Base-by-base conservation (phyloP, 345 rosid genomes). In the Murraya koenigii region DNA sequence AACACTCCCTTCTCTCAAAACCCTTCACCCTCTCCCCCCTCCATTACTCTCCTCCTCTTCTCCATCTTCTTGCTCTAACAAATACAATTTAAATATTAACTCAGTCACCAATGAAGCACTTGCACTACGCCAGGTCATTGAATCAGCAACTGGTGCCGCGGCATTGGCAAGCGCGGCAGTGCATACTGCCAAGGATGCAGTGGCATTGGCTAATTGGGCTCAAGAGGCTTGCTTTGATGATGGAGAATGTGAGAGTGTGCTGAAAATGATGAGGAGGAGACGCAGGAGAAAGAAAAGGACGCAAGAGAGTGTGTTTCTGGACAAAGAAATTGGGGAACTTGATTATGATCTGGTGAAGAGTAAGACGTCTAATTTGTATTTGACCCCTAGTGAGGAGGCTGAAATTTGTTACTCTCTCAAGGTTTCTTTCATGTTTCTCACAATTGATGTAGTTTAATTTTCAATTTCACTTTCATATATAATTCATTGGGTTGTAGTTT, bases 371-470 rank as follows among this genome's bases (percentile, higher is more conserved):
- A 62, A 80, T 65, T 85, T 79, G 6, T 80, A 62, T 69, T 78
- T 87, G 64, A 86, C 84, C 71, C 75, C 84, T 78, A 68, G 49
- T 32, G 88, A 89, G 52, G 93, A 89, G 79, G 85, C 88, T 41
- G 84, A 89, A 78, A 58, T 89, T 79, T 89, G 86, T 74, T 54
- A 83, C 60, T 74, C 77, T 78, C 86, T 88, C 80, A 80, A 84
- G 89, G 91, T 87, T 77, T 47, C 41, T 39, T 71, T 39, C 9
- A 7, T 26, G 9, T 65, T 65, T 14, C 28, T 64, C 6, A 19
- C 56, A 52, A 52, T 17, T 52, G 22, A 52, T 17, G 56, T 52
- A 52, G 56, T 52, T 52, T 19, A 52, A 52, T 15, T 52, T 52
- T 52, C 20, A 52, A 5, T 8, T 17, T 52, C 56, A 52, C 56